Conservation (phyloP, 441 rosid genomes). For the Mallotus repandus region DNA sequence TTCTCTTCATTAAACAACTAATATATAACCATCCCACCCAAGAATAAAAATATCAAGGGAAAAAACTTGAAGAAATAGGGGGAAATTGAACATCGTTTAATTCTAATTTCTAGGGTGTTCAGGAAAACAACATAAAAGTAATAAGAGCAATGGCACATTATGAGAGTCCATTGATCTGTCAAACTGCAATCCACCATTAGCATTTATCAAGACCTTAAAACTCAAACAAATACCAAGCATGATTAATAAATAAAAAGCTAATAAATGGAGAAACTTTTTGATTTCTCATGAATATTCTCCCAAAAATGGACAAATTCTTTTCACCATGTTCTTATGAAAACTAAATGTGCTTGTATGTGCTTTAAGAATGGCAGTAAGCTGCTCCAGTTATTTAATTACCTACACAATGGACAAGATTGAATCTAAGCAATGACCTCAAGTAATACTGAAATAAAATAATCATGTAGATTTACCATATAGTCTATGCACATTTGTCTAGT, state of each 20-base stretch:
- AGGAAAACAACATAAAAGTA: not conserved
- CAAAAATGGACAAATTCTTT: not conserved
- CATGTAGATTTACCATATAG: constrained; percentile 67
- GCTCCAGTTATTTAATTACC: not conserved
- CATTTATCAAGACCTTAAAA: not conserved
- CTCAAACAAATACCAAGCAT: not conserved
- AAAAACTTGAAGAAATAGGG: too few species aligned
- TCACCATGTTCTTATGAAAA: not conserved
- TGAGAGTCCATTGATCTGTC: not conserved
- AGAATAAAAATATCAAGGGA: not conserved
- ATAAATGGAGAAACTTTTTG: not conserved
- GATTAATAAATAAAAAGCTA: not conserved
- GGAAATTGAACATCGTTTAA: not conserved
- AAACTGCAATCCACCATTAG: not conserved
- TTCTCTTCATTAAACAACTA: not conserved
- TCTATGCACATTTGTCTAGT: constrained; percentile 93
- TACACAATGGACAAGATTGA: not conserved
- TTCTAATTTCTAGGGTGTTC: not conserved
- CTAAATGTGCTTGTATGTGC: not conserved
- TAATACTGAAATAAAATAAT: constrained; percentile 10
- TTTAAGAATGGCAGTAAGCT: not conserved
- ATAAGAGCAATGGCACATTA: not conserved
- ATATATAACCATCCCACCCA: not conserved
- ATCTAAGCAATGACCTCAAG: not conserved
- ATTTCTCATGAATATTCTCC: not conserved